These are phyloP conservation scores for Cinchona pubescens DNA, from an alignment of 257 asterid genomes.

Conservation along the genomic window DNA sequence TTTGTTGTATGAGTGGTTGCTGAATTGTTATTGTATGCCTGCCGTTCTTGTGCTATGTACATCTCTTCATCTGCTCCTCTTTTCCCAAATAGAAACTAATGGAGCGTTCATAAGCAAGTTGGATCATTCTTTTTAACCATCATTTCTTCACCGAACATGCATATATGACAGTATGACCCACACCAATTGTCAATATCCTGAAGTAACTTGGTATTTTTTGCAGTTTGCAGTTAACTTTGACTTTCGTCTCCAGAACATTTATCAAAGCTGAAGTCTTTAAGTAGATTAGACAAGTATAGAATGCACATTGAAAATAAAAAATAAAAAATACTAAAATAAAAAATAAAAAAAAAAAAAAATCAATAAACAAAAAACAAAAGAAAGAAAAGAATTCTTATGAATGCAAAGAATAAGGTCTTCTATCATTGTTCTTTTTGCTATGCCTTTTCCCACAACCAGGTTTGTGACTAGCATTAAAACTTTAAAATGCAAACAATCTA, in stretches of 20 bases:
- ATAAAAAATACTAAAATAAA: too few relatives aligned
- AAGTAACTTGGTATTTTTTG: too few relatives aligned
- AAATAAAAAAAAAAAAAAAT: too few relatives aligned
- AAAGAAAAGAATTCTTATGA: not conserved
- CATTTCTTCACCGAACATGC: not conserved
- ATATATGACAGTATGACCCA: not conserved
- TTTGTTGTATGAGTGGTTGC: not conserved
- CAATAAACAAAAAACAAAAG: too few relatives aligned
- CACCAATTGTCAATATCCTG: slow-evolving; percentile 3
- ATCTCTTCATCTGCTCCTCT: not conserved
- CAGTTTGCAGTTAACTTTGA: not conserved
- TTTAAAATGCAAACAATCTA: not conserved
- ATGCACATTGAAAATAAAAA: too few relatives aligned
- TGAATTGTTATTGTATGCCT: slow-evolving; percentile 7
- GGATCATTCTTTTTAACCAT: not conserved
- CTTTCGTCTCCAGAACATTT: not conserved
- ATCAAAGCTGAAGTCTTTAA: not conserved
- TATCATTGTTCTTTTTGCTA: not conserved
- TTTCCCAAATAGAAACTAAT: not conserved
- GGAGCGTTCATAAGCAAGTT: not conserved
- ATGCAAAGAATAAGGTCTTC: not conserved
- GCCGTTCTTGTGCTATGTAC: not conserved
- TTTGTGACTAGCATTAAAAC: not conserved
- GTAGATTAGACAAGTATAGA: not conserved
- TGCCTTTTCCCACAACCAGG: not conserved